These are phyloP conservation scores for Aspergillus tubingensis DNA, from an alignment of 2,329 filamentous ascomycete genomes.

Conservation along the genomic window DNA sequence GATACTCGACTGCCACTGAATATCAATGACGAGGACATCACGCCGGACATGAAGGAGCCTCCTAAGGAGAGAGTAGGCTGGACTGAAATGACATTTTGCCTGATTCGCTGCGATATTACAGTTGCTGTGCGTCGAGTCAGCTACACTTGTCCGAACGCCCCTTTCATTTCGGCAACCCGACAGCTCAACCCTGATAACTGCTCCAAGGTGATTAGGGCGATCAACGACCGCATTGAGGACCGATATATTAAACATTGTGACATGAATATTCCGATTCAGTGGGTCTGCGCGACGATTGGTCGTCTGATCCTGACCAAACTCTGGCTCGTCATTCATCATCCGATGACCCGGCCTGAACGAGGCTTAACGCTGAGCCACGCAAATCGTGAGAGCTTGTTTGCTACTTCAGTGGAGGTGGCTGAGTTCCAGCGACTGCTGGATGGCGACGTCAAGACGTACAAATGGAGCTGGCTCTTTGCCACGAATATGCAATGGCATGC, in stretches of 20 bases:
- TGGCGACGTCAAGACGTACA: constrained; percentile 61
- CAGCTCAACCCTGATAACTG: constrained; percentile 36
- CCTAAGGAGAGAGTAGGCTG: constrained; percentile 53
- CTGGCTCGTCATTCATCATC: constrained; percentile 75
- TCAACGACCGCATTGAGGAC: constrained; percentile 57
- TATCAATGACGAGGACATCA: constrained; percentile 55
- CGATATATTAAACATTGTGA: constrained; percentile 58
- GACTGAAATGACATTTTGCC: constrained; percentile 56
- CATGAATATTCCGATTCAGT: constrained; percentile 59
- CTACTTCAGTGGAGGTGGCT: constrained; percentile 72
- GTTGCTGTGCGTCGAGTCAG: constrained; percentile 43
- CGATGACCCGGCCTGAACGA: constrained; percentile 62
- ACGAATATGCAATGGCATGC: constrained; percentile 67
- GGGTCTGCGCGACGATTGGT: constrained; percentile 68
- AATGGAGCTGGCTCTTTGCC: constrained; percentile 67
- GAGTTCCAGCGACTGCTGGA: constrained; percentile 70
- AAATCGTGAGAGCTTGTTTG: constrained; percentile 68
- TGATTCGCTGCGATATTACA: constrained; percentile 58
- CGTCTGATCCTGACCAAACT: constrained; percentile 76
- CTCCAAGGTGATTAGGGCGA: constrained; percentile 52
- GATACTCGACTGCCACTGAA: constrained; percentile 54
- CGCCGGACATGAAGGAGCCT: constrained; percentile 50
- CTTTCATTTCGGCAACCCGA: constrained; percentile 19
- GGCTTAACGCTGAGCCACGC: constrained; percentile 61
- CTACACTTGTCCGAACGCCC: constrained; percentile 35